Percentiles rank a stretch among this genome's conserved stretches.
Conservation (phyloP, 73 alveolate species). For the Tetrahymena malaccensis region DNA sequence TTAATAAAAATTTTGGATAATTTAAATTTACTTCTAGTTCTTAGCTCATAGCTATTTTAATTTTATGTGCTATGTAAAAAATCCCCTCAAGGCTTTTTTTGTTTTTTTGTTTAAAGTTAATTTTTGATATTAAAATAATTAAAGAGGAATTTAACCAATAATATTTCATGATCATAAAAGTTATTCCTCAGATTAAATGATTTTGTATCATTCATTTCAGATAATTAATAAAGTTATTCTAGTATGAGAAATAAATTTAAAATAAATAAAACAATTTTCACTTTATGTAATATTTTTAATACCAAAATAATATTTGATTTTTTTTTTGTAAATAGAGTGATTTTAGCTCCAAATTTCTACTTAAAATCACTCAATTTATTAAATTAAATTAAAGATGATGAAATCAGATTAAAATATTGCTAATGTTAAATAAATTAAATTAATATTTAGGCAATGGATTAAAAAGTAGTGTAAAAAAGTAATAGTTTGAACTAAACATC, state of each 20-base stretch:
- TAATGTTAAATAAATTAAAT: too few species aligned
- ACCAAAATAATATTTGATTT: too few species aligned
- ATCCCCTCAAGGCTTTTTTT: background rate
- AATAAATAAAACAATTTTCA: too few species aligned
- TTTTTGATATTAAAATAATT: too few species aligned
- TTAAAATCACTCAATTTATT: background rate
- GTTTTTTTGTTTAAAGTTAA: too few species aligned
- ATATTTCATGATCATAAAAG: too few species aligned
- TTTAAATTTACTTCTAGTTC: background rate
- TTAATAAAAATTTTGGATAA: too few species aligned
- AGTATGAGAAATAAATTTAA: too few species aligned
- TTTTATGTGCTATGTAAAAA: background rate
- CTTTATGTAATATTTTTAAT: too few species aligned
- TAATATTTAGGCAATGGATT: background rate
- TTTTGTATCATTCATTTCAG: background rate
- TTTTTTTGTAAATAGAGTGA: background rate
- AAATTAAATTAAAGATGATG: background rate
- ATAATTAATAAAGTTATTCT: too few species aligned
- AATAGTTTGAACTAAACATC: background rate
- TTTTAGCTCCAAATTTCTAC: background rate
- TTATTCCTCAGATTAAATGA: too few species aligned
- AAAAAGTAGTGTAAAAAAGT: background rate
- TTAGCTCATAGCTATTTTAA: background rate
- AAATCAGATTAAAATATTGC: too few species aligned
- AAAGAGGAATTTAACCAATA: background rate